phyloP scores from a whole-genome alignment of 108 stramenopile genomes.

The Cyclotella atomus region DNA sequence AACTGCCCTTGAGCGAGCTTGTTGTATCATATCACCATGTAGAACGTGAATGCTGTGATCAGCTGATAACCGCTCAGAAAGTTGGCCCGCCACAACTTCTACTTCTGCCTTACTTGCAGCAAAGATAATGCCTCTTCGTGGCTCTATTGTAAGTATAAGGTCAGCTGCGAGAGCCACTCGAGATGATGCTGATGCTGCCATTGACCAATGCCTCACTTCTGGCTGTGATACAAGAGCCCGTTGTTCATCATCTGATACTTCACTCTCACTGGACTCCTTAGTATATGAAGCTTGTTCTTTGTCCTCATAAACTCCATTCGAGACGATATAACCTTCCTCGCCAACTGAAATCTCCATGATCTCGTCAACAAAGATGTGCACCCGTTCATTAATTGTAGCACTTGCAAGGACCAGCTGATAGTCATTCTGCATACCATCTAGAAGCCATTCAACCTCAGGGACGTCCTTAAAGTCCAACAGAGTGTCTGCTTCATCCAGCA shows the following conservation, averaged over 20 bases:
- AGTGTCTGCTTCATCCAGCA: constrained; percentile 58
- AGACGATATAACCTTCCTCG: constrained; percentile 42
- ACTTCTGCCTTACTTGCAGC: constrained; percentile 56
- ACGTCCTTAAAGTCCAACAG: constrained; percentile 50
- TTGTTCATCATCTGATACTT: background rate
- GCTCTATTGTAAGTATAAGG: constrained; percentile 47
- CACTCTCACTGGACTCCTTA: background rate
- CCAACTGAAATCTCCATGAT: constrained; percentile 58
- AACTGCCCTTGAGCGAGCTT: constrained; percentile 43
- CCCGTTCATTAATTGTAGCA: constrained; percentile 57
- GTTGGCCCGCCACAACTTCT: constrained; percentile 41
- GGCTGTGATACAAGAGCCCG: background rate
- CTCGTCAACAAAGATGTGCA: constrained; percentile 48
- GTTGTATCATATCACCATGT: constrained; percentile 57
- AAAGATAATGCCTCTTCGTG: constrained; percentile 56
- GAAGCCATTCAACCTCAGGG: constrained; percentile 49
- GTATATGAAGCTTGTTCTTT: background rate
- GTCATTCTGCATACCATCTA: constrained; percentile 55
- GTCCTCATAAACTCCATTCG: background rate
- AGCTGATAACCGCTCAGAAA: constrained; percentile 38
- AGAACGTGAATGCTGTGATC: constrained; percentile 42
- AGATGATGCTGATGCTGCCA: constrained; percentile 42
- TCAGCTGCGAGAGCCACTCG: constrained; percentile 48
- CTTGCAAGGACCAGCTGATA: constrained; percentile 61
- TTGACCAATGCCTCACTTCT: constrained; percentile 53